Evolutionary conservation across 192 early-diverging fungal genomes (phyloP).

Genomic region (Entomortierella beljakovae): DNA sequence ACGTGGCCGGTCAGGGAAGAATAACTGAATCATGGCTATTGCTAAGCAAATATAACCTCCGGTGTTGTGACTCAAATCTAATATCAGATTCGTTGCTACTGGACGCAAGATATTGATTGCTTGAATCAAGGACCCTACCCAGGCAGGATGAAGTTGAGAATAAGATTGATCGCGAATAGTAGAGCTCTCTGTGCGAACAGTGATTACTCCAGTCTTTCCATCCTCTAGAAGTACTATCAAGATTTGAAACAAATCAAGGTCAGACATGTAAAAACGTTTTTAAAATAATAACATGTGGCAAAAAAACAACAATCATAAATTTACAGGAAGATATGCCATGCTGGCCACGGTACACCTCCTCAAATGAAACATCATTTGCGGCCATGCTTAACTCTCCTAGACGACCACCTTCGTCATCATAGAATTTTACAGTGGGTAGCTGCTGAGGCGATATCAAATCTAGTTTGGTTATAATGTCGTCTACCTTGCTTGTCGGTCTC

Average conservation of each 20-base stretch:
- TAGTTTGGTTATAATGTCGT: constrained; percentile 23
- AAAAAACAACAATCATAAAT: not conserved
- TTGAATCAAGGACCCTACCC: constrained; percentile 20
- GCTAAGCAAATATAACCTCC: constrained; percentile 34
- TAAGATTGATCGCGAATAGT: constrained; percentile 6
- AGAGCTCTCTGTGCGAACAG: constrained; percentile 29
- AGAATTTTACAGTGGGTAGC: constrained; percentile 37
- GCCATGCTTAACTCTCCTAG: constrained; percentile 13
- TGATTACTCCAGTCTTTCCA: constrained; percentile 33
- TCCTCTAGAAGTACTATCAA: constrained; percentile 31
- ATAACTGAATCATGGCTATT: constrained; percentile 20
- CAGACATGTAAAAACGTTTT: not conserved
- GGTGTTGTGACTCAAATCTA: constrained; percentile 34
- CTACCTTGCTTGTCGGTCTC: not conserved
- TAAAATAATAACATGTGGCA: too few species aligned
- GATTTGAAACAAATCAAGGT: too few species aligned
- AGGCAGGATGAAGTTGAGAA: constrained; percentile 15
- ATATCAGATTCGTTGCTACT: constrained; percentile 26
- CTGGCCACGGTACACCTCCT: constrained; percentile 20
- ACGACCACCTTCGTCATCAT: constrained; percentile 28
- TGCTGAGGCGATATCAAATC: constrained; percentile 15
- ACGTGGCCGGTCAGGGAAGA: constrained; percentile 30
- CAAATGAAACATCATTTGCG: not conserved
- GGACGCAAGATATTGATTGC: constrained; percentile 29
- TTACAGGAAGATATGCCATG: constrained; percentile 36